A percentile compares a stretch with the other conserved stretches of the same genome.
Conservation (phyloP, 108 stramenopile species). For the Epithemia pelagica region DNA sequence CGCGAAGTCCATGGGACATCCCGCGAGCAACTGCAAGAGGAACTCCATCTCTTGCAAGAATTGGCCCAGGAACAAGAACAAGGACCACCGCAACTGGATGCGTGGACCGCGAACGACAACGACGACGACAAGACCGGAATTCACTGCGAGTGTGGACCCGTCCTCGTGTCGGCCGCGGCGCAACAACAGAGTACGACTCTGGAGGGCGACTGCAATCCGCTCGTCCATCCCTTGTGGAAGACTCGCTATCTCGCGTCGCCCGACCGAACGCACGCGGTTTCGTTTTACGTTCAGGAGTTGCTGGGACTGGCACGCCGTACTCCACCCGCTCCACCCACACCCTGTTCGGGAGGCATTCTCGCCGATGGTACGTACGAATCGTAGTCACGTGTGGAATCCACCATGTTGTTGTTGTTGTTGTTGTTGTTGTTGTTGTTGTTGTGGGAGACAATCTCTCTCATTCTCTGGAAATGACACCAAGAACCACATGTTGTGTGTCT, state of each 20-base stretch:
- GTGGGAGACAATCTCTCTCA: too few relatives aligned
- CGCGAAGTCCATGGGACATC: constrained; percentile 37
- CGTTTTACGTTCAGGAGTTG: constrained; percentile 76
- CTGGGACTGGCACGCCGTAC: constrained; percentile 40
- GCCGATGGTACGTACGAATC: constrained; percentile 42
- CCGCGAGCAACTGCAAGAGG: constrained; percentile 17
- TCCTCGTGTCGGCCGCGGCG: constrained; percentile 31
- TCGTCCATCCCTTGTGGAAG: constrained; percentile 72
- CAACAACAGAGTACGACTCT: constrained; percentile 11
- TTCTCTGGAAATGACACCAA: too few relatives aligned
- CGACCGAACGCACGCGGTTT: constrained; percentile 26
- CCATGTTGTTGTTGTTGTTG: neutral
- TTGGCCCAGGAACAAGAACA: constrained; percentile 15
- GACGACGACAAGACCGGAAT: constrained; percentile 6
- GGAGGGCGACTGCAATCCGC: constrained; percentile 9
- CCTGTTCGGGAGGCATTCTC: constrained; percentile 71
- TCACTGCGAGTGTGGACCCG: constrained; percentile 76
- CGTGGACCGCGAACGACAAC: neutral
- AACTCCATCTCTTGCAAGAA: constrained; percentile 28
- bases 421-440: neutral
- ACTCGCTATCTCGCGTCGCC: constrained; percentile 51
- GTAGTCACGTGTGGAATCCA: constrained; percentile 30
- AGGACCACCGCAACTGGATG: neutral
- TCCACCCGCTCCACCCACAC: constrained; percentile 61
- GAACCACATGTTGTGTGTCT: too few relatives aligned